phyloP scores from a whole-genome alignment of 2,329 filamentous ascomycete genomes.

The Calonectria leucothoes region DNA sequence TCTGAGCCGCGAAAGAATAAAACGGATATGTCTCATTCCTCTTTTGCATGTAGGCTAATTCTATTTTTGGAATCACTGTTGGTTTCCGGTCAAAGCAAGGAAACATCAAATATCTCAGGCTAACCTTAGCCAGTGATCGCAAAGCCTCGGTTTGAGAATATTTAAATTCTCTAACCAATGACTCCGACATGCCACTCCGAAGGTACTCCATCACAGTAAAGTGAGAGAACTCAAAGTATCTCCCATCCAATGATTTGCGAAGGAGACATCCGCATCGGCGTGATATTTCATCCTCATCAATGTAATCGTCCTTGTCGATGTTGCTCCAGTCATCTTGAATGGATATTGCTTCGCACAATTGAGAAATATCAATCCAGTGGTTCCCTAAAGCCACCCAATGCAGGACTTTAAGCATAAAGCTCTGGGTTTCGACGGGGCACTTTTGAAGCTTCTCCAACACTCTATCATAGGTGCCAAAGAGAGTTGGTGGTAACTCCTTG shows the following conservation, averaged over 20 bases:
- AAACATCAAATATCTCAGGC: not conserved
- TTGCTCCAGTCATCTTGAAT: not conserved
- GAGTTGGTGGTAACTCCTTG: slow-evolving; percentile 4
- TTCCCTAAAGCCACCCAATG: slow-evolving; percentile 5
- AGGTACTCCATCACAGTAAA: slow-evolving; percentile 27
- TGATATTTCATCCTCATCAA: slow-evolving; percentile 2
- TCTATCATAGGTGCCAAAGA: slow-evolving; percentile 15
- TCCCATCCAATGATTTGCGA: slow-evolving; percentile 9
- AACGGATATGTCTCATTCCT: not conserved
- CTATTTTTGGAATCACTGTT: not conserved
- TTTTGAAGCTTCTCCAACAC: slow-evolving; percentile 4
- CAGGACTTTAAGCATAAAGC: not conserved
- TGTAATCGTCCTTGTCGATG: slow-evolving; percentile 2
- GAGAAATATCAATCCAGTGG: not conserved
- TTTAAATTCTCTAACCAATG: not conserved
- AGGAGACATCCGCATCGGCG: slow-evolving; percentile 13
- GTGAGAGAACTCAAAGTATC: slow-evolving; percentile 20
- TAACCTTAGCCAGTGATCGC: not conserved
- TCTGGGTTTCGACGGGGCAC: not conserved
- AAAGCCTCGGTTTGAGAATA: not conserved
- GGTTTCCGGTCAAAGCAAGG: not conserved
- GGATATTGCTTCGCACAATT: slow-evolving; percentile 22
- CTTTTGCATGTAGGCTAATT: not conserved
- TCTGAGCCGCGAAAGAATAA: not conserved
- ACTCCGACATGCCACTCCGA: not conserved